Conservation (phyloP, 169 alveolate species). For the Eimeria zaria region DNA sequence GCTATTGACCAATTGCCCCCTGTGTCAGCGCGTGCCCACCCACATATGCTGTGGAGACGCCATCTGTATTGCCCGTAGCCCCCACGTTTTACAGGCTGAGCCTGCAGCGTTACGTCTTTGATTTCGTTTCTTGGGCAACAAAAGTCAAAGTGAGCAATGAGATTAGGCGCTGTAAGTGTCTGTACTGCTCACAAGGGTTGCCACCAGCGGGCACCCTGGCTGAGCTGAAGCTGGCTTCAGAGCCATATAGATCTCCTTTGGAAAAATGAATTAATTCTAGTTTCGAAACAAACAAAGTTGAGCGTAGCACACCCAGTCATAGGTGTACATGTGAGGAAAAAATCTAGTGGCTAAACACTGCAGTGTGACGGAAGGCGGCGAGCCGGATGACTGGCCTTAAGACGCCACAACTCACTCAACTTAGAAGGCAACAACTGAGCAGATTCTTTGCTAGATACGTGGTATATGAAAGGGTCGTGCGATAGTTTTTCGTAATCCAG, state of each 20-base stretch:
- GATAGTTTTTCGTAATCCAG: neutral
- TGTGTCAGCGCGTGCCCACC: neutral
- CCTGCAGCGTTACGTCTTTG: neutral
- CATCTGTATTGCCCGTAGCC: neutral
- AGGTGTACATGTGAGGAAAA: neutral
- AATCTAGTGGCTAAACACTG: neutral
- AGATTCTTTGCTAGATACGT: neutral
- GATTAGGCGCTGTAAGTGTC: neutral
- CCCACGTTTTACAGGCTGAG: neutral
- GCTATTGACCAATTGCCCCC: neutral
- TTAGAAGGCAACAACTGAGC: neutral
- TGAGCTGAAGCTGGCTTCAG: neutral
- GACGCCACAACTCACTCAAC: neutral
- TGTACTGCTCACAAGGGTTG: neutral
- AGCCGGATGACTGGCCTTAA: neutral
- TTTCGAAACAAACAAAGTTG: neutral
- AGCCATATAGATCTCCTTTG: neutral
- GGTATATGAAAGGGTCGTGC: neutral
- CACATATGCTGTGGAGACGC: neutral
- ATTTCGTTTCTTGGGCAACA: neutral
- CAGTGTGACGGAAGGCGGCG: neutral
- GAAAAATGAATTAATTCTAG: neutral
- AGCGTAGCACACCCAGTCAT: neutral
- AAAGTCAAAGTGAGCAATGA: neutral
- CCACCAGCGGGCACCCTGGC: neutral